Base-by-base conservation (phyloP, 768 basidiomycete species). In the Calvatia gigantea region DNA sequence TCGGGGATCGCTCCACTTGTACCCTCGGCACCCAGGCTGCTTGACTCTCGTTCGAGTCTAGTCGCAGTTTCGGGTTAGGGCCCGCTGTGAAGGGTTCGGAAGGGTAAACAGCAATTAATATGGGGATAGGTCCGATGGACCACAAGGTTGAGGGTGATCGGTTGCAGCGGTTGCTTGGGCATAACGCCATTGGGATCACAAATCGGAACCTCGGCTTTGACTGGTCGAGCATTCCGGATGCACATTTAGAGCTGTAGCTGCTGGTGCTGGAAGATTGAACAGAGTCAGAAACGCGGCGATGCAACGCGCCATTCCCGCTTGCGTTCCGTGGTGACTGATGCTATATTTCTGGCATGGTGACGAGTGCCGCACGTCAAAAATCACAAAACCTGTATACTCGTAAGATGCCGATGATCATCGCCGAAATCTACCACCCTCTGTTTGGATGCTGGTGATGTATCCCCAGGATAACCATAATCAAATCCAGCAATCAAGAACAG, bases 301-400 rank as follows among this genome's bases (percentile, higher is more conserved):
- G 11, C 41, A 42, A 28, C n/a, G 19, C n/a, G 43, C n/a, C 11
- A 11, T 39, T 21, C 17, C 51, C 39, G 23, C 32, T 29, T 47
- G 42, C 15, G 51, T 52, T 52, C 51, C 51, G 51, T 52, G 51
- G 39, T 52, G 51, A 52, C 51, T 52, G 43, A 52, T 27, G 33
- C 32, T 28, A 27, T 21, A 27, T 25, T 50, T 50, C 35, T 50
- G 32, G 11, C 32, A 37, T 38, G 21, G 8, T 19, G 52, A 19
- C 52, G n/a, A 45, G 14, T 33, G 28, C 29, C 39, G 31, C 17
- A 43, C 42, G 51, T 43, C 51, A 43, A 25, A 32, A 39, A 17
- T 37, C 17, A 28, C 37, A 29, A 55, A 38, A 38, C 27, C 17
- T 32, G 39, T 43, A 48, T 23, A 43, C 8, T 39, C 38, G 12